Percentiles rank a stretch among this genome's conserved stretches.
These are phyloP conservation scores for Boletellus ananas DNA, from an alignment of 768 basidiomycete genomes.

Conservation along the genomic window DNA sequence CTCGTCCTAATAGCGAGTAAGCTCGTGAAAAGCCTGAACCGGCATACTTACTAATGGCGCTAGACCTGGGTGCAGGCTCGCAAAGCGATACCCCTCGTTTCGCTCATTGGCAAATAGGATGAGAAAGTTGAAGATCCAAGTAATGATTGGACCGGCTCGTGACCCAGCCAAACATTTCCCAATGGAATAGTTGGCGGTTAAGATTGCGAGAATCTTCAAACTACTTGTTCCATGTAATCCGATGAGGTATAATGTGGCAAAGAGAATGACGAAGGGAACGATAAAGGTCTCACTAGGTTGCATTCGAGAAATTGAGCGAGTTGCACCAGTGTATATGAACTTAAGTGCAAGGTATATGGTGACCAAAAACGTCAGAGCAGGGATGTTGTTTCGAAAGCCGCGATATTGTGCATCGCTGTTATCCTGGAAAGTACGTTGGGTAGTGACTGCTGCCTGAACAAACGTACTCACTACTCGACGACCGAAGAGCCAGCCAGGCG, in stretches of 20 bases:
- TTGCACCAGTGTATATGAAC: conserved; percentile 39
- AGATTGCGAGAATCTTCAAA: conserved; percentile 72
- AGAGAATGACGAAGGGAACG: conserved; percentile 56
- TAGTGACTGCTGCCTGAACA: background rate
- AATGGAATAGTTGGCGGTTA: conserved; percentile 66
- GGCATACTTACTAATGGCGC: conserved; percentile 53
- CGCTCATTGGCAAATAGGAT: conserved; percentile 77
- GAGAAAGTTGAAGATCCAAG: conserved; percentile 75
- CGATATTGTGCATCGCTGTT: conserved; percentile 91
- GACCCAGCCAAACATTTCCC: conserved; percentile 44
- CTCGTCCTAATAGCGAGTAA: conserved; percentile 45
- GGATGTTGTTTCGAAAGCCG: conserved; percentile 77
- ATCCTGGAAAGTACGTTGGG: conserved; percentile 53
- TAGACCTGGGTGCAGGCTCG: conserved; percentile 50
- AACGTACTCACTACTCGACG: conserved; percentile 63
- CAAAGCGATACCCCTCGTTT: conserved; percentile 70
- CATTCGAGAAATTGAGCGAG: conserved; percentile 22
- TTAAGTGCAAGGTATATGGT: conserved; percentile 56
- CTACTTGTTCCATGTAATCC: conserved; percentile 78
- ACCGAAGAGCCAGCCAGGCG: conserved; percentile 78
- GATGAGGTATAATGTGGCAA: conserved; percentile 61
- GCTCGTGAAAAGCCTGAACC: background rate
- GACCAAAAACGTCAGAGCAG: conserved; percentile 50
- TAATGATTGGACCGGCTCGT: conserved; percentile 46
- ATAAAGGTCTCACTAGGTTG: conserved; percentile 33